Evolutionary conservation across 352 stramenopile genomes (phyloP).

Genomic region (Phytophthora sansomeana): DNA sequence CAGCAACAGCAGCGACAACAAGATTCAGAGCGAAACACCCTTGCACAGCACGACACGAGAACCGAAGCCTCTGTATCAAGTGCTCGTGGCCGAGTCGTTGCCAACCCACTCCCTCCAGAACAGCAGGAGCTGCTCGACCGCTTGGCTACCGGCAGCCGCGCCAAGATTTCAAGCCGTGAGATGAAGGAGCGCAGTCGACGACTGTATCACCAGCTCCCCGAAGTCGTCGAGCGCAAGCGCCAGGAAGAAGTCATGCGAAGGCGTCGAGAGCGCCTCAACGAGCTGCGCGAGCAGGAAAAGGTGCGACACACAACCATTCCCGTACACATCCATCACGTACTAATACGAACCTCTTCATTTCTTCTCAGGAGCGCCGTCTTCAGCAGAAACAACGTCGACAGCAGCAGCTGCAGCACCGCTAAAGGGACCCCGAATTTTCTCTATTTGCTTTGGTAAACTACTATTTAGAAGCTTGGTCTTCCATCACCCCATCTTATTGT

Average conservation of each 20-base stretch:
- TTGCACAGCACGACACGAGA: constrained; percentile 3
- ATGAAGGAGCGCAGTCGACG: constrained; percentile 75
- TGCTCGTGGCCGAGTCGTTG: neutral
- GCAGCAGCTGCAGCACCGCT: constrained; percentile 29
- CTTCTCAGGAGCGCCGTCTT: constrained; percentile 52
- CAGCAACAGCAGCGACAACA: constrained; percentile 26
- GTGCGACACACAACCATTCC: constrained; percentile 27
- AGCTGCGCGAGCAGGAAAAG: constrained; percentile 80
- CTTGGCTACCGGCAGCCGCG: constrained; percentile 56
- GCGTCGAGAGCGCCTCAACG: constrained; percentile 67
- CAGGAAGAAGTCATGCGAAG: constrained; percentile 75
- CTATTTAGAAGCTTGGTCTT: constrained; percentile 32
- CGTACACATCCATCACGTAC: neutral
- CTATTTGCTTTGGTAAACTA: constrained; percentile 30
- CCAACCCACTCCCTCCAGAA: constrained; percentile 15
- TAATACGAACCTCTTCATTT: constrained; percentile 10
- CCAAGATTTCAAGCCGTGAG: constrained; percentile 65
- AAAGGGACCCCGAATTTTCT: constrained; percentile 4
- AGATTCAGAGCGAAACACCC: neutral
- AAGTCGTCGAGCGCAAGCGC: constrained; percentile 76
- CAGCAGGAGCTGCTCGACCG: constrained; percentile 52
- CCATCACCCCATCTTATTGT: neutral
- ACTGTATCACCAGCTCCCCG: constrained; percentile 74
- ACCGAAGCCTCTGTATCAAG: neutral
- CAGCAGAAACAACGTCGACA: constrained; percentile 63